A percentile compares a stretch with the other conserved stretches of the same genome.
phyloP scores from a whole-genome alignment of 768 basidiomycete species.

The Xerocomellus amylosporus region DNA sequence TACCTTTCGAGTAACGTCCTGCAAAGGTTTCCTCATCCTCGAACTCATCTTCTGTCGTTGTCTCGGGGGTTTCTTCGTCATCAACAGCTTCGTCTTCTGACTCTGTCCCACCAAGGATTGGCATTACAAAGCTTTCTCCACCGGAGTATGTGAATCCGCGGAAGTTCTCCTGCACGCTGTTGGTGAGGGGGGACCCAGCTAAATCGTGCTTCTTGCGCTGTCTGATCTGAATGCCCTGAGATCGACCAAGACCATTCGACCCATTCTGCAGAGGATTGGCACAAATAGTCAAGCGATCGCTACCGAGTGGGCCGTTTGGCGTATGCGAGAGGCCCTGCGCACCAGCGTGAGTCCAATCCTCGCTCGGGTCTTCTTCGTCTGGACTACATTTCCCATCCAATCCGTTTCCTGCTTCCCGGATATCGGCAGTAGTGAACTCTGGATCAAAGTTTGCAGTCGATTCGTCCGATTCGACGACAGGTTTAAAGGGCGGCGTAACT shows the following conservation, averaged over 20 bases:
- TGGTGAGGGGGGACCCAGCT: conserved; percentile 73
- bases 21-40: conserved; percentile 62
- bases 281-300: conserved; percentile 38
- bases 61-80: conserved; percentile 47
- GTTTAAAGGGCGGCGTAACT: conserved; percentile 96
- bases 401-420: conserved; percentile 64
- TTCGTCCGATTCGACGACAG: conserved; percentile 96
- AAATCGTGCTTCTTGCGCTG: conserved; percentile 44
- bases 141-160: conserved; percentile 89
- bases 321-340: conserved; percentile 43
- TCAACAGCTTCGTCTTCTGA: conserved; percentile 44
- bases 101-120: conserved; percentile 36
- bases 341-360: conserved; percentile 47
- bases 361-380: conserved; percentile 67
- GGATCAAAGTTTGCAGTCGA: conserved; percentile 98
- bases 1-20: conserved; percentile 67
- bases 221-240: conserved; percentile 50
- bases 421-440: conserved; percentile 92
- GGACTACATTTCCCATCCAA: conserved; percentile 44
- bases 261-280: conserved; percentile 14
- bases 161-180: conserved; percentile 94
- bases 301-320: conserved; percentile 77
- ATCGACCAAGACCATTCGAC: conserved; percentile 15
- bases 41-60: conserved; percentile 74
- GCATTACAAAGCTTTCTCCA: conserved; percentile 58